These are phyloP conservation scores for Coemansia sp. DNA, from an alignment of 192 early-diverging fungal species.

Conservation along the genomic window DNA sequence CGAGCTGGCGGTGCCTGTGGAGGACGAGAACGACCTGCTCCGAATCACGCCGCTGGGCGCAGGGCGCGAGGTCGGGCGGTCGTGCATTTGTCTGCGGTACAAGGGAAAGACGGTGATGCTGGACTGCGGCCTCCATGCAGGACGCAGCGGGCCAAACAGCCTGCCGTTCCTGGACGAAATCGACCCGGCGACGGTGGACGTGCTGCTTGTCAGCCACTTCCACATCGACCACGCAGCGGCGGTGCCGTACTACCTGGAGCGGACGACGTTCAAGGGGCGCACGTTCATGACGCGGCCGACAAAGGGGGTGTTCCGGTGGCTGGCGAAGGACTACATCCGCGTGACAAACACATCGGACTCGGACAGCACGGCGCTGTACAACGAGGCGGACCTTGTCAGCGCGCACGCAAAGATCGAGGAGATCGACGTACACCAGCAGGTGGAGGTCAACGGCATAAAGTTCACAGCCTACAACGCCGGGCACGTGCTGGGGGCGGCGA, in stretches of 20 bases:
- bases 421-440: slow-evolving; percentile 94
- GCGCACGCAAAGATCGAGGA: slow-evolving; percentile 90
- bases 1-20: slow-evolving; percentile 52
- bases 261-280: slow-evolving; percentile 93
- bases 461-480: slow-evolving; percentile 98
- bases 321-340: slow-evolving; percentile 91
- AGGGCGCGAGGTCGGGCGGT: slow-evolving; percentile 96
- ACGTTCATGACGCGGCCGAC: slow-evolving; percentile 99
- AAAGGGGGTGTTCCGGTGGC: slow-evolving; percentile 97
- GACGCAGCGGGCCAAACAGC: slow-evolving; percentile 82
- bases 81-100: slow-evolving; percentile 89
- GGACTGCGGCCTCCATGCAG: slow-evolving; percentile 96
- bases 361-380: slow-evolving; percentile 82
- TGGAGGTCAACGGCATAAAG: slow-evolving; percentile 92
- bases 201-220: slow-evolving; percentile 92
- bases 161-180: slow-evolving; percentile 96
- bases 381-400: slow-evolving; percentile 80
- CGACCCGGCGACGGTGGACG: slow-evolving; percentile 84
- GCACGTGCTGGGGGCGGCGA: slow-evolving; percentile 96
- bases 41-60: slow-evolving; percentile 92
- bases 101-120: slow-evolving; percentile 97
- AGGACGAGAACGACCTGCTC: slow-evolving; percentile 78
- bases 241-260: slow-evolving; percentile 95
- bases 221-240: slow-evolving; percentile 97
- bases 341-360: slow-evolving; percentile 60